Evolutionary conservation across 2,329 filamentous ascomycete species (phyloP).

Genomic region (Ambrosiella cleistominuta): DNA sequence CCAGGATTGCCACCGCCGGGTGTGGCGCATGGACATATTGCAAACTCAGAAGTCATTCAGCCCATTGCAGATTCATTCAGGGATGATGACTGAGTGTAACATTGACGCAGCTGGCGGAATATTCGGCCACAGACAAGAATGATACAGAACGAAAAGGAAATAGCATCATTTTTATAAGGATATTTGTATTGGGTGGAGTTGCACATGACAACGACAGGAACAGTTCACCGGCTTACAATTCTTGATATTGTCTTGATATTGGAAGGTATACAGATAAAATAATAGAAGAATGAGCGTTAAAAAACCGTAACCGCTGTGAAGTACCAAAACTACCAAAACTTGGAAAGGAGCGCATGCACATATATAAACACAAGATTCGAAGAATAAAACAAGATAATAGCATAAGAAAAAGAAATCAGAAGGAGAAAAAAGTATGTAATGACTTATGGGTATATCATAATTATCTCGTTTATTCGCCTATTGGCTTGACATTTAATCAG

Average conservation of each 20-base stretch:
- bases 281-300: no score
- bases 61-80: constrained; percentile 10
- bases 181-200: no score
- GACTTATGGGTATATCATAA: neutral
- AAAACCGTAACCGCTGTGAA: no score
- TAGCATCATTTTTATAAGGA: neutral
- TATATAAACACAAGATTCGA: no score
- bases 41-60: constrained; percentile 4
- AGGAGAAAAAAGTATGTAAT: neutral
- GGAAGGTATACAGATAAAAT: no score
- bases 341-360: no score
- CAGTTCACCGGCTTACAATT: no score
- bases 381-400: neutral
- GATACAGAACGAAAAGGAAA: neutral
- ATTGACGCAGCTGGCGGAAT: no score
- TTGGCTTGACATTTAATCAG: constrained; percentile 32
- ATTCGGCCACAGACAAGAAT: neutral
- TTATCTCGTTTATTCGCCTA: neutral
- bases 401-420: neutral
- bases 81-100: constrained; percentile 9
- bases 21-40: neutral
- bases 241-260: no score
- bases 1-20: neutral
- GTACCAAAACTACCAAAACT: no score
- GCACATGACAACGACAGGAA: no score